These are phyloP conservation scores for Pleurozium schreberi DNA, from an alignment of 225 moss, liverwort and hornwort species.

Conservation along the genomic window DNA sequence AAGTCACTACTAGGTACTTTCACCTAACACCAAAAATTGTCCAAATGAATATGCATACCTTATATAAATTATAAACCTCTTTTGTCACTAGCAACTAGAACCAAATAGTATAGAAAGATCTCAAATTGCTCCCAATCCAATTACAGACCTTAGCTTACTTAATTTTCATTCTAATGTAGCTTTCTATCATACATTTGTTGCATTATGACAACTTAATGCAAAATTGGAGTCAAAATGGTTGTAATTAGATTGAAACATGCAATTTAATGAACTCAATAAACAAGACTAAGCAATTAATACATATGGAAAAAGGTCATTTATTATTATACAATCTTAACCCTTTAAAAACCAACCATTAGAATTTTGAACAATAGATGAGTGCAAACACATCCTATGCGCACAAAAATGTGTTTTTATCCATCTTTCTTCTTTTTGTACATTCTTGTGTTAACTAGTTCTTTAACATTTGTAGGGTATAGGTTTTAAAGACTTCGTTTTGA, in stretches of 20 bases:
- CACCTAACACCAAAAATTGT: background rate
- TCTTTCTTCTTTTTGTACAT: background rate
- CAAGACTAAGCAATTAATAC: background rate
- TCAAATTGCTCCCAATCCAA: background rate
- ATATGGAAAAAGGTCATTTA: background rate
- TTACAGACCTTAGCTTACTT: background rate
- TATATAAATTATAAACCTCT: background rate
- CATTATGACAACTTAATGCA: background rate
- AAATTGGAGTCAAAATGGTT: background rate
- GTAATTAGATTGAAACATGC: background rate
- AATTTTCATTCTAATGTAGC: background rate
- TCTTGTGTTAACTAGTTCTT: background rate
- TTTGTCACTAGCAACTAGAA: background rate
- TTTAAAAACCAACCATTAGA: background rate
- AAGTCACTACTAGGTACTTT: background rate
- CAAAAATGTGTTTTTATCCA: background rate
- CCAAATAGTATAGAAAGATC: accelerated
- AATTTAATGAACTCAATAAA: background rate
- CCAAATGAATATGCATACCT: background rate
- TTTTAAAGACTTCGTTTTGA: background rate
- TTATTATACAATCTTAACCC: background rate
- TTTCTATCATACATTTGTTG: background rate
- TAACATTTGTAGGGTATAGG: background rate
- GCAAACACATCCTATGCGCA: background rate
- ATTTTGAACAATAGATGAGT: background rate